Evolutionary conservation across 148 eudicot genomes (phyloP).

Genomic region (Euryodendron excelsum): DNA sequence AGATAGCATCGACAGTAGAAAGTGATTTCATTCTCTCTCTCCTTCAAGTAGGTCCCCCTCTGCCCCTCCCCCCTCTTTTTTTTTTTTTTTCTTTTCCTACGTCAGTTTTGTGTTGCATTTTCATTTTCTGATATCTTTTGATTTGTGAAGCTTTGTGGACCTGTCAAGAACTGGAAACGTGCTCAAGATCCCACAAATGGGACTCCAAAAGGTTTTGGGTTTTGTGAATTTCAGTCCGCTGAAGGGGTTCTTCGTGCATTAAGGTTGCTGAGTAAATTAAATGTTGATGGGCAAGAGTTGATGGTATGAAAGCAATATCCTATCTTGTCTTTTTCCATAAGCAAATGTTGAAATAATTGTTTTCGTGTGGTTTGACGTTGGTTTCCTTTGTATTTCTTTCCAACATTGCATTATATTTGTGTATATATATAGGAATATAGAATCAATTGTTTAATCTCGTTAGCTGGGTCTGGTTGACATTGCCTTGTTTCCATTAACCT

Average conservation of each 20-base stretch:
- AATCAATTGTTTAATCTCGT: no score
- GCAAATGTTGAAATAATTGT: neutral
- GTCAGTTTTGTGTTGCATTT: no score
- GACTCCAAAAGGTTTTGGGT: conserved; percentile 69
- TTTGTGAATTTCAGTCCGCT: conserved; percentile 93
- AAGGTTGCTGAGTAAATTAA: conserved; percentile 75
- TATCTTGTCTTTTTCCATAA: neutral
- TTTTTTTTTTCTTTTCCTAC: no score
- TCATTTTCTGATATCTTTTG: conserved; percentile 13
- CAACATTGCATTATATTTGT: no score
- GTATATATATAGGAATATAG: no score
- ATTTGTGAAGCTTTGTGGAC: conserved; percentile 81
- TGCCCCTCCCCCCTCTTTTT: neutral
- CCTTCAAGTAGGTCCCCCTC: conserved; percentile 55
- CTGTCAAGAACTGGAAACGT: conserved; percentile 95
- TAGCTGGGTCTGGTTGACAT: no score
- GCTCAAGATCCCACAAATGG: conserved; percentile 84
- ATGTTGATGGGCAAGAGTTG: conserved; percentile 86
- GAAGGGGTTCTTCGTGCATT: conserved; percentile 96
- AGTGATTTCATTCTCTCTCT: conserved; percentile 84
- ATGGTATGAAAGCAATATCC: conserved; percentile 44
- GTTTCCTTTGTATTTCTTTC: neutral
- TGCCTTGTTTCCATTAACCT: no score
- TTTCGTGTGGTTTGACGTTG: neutral
- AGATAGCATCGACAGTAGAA: conserved; percentile 80